Percentiles rank a stretch among this genome's conserved stretches.
phyloP scores from a whole-genome alignment of 2,329 filamentous ascomycete species.

The Eutypa lata region DNA sequence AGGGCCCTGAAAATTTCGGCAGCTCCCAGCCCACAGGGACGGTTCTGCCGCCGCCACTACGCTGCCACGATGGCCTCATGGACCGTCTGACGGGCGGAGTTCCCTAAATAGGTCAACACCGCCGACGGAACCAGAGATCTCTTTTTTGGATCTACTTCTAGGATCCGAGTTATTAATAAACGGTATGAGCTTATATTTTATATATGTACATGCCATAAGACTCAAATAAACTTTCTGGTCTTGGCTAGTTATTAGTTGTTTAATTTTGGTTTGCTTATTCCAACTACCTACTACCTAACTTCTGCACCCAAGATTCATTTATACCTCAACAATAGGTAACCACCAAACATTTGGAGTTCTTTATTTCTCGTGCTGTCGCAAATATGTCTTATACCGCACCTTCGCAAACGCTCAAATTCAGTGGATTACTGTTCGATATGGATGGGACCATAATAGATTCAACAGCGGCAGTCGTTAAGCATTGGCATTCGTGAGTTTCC shows the following conservation, averaged over 20 bases:
- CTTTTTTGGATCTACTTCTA: background rate
- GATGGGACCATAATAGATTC: constrained; percentile 83
- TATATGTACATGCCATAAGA: too few species aligned
- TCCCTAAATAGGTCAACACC: constrained; percentile 9
- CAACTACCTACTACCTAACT: too few species aligned
- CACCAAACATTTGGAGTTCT: background rate
- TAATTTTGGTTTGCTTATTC: too few species aligned
- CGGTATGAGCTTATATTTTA: too few species aligned
- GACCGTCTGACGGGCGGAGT: constrained; percentile 7
- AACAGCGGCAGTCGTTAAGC: constrained; percentile 71
- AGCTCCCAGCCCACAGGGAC: background rate
- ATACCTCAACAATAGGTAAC: too few species aligned
- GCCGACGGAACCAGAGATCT: background rate
- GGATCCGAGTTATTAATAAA: too few species aligned
- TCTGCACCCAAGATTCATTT: too few species aligned
- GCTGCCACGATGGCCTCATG: background rate
- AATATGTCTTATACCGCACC: constrained; percentile 38
- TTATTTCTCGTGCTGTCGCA: background rate
- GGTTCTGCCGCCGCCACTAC: background rate
- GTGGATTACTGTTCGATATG: constrained; percentile 69
- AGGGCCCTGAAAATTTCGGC: too few species aligned
- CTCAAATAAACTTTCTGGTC: too few species aligned
- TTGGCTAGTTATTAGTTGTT: too few species aligned
- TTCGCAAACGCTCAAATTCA: constrained; percentile 45
- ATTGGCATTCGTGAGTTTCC: constrained; percentile 64